These are phyloP conservation scores for Aspergillus novoparasiticus DNA, from an alignment of 2,329 filamentous ascomycete genomes.

Conservation along the genomic window DNA sequence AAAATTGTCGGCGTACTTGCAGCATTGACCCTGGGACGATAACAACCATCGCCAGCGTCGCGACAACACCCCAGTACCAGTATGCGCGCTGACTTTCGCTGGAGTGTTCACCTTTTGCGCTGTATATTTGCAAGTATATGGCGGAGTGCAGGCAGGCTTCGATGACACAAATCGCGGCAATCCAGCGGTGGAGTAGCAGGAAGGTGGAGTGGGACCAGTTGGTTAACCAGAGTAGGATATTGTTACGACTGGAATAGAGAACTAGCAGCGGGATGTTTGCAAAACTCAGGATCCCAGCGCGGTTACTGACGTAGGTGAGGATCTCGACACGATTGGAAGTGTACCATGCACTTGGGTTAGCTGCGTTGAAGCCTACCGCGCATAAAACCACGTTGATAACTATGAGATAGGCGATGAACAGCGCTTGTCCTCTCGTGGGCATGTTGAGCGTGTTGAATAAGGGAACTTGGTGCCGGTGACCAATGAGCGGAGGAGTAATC, in stretches of 20 bases:
- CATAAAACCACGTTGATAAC: conserved; percentile 2
- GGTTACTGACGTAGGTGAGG: conserved; percentile 30
- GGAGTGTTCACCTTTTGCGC: not conserved
- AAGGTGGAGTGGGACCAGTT: conserved; percentile 43
- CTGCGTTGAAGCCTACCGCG: not conserved
- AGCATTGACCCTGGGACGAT: conserved; percentile 31
- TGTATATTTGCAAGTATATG: conserved; percentile 23
- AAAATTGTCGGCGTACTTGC: conserved; percentile 29
- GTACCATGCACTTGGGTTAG: conserved; percentile 7
- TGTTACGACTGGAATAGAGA: conserved; percentile 42
- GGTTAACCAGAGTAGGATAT: conserved; percentile 41
- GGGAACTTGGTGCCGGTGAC: not conserved
- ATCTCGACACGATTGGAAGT: conserved; percentile 27
- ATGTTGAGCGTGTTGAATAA: conserved; percentile 3
- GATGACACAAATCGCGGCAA: conserved; percentile 27
- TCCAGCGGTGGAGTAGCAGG: conserved; percentile 40
- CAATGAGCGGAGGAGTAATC: conserved; percentile 2
- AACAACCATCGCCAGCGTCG: not conserved
- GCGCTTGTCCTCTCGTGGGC: conserved; percentile 5
- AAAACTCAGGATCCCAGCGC: conserved; percentile 36
- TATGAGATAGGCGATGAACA: conserved; percentile 4
- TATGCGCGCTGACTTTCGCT: not conserved
- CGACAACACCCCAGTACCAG: conserved; percentile 7
- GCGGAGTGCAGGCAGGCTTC: conserved; percentile 28
- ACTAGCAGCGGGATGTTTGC: conserved; percentile 32